Evolutionary conservation across 2,329 filamentous ascomycete genomes (phyloP).

Genomic region (Chaetomium globosum): DNA sequence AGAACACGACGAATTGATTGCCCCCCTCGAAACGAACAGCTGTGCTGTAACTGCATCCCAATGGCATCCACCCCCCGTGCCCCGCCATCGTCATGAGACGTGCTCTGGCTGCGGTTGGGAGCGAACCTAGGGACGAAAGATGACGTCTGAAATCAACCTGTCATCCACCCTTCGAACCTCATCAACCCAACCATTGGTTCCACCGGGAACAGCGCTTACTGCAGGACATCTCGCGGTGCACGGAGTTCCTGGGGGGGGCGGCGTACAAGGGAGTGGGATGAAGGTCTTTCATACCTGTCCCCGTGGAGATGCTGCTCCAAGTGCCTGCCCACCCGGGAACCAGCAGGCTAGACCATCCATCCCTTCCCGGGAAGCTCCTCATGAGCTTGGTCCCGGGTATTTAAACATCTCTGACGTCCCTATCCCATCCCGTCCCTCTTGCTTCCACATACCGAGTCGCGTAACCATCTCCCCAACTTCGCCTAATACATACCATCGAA

Average conservation of each 20-base stretch:
- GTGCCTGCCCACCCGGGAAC: conserved; percentile 6
- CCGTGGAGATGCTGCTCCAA: not conserved
- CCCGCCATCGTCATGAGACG: not conserved
- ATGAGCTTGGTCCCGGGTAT: not conserved
- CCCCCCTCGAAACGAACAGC: not conserved
- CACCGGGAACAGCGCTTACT: conserved; percentile 11
- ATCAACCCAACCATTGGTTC: not conserved
- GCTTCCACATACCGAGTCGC: not conserved
- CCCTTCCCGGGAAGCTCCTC: not conserved
- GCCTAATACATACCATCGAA: too few species aligned
- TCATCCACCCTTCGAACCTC: conserved; percentile 1
- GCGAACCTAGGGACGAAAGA: conserved; percentile 1
- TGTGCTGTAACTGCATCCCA: conserved; percentile 4
- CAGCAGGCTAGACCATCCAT: conserved; percentile 4
- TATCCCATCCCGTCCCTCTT: not conserved
- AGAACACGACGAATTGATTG: not conserved
- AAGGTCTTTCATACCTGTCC: not conserved
- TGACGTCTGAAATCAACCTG: not conserved
- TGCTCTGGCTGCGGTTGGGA: not conserved
- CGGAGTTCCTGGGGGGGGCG: not conserved
- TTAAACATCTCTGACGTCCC: not conserved
- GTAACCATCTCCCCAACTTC: not conserved
- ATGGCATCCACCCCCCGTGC: not conserved
- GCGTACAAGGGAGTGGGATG: not conserved
- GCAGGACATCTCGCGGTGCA: not conserved